Evolutionary conservation across 192 early-diverging fungal species (phyloP), one percentile per base, ranked within the genome.

Genomic region (Linderina pennispora): DNA sequence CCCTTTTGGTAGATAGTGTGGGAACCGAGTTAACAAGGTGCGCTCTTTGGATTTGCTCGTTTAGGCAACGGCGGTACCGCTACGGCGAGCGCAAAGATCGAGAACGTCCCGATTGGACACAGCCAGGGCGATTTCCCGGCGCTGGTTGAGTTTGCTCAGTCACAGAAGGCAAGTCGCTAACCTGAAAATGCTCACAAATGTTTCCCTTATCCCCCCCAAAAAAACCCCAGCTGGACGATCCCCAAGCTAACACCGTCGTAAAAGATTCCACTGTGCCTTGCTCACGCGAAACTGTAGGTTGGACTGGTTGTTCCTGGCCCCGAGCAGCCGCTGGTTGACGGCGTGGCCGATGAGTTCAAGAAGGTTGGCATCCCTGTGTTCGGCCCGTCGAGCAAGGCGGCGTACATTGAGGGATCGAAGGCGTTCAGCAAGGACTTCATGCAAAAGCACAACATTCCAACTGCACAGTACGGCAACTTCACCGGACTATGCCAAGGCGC

Each of bases 351-450:
- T 20, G 79, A 68, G 15, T 97, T 95, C 79, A 90, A 85, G 65
- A 90, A 86, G 52, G 78, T 65, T 53, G 59, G 49, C 15, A 65
- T 69, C 33, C 36, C 92, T 4, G 85, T 84, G 48, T 97, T 99
- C 50, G 97, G 92, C 14, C 97, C 97, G 21, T 91, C 91, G 16
- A 53, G 68, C 32, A 80, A 81, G 45, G 97, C 97, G 10, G 90
- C 97, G 37, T 72, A 66, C 16, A 86, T 99, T 68, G 97, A 99
- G 70, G 93, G 92, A 3, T 99, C 97, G 40, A 99, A 99, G 78
- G 88, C 93, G 13, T 99, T 97, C 66, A 88, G 92, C 54, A 99
- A 97, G 71, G 87, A 97, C 62, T 99, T 99, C 59, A 99, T 99
- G 97, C 78, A 83, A 71, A 84, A 84, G 62, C 91, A 99, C 77